These are phyloP conservation scores for Ascochyta fabae DNA, from an alignment of 2,329 filamentous ascomycete genomes.

Conservation along the genomic window DNA sequence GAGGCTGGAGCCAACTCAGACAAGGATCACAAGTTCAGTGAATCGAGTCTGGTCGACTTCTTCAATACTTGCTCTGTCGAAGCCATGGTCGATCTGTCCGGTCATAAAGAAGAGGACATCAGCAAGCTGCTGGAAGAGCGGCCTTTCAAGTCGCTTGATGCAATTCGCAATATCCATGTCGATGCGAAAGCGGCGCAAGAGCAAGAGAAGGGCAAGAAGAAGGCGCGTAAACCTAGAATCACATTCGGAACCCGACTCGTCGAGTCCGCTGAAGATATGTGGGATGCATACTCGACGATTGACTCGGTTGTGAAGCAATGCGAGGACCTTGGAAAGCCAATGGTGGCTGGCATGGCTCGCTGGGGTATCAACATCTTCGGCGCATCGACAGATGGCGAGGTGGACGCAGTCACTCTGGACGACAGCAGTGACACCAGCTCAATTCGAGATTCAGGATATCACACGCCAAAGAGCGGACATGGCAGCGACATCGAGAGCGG, in stretches of 20 bases:
- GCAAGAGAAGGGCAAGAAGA: constrained; percentile 43
- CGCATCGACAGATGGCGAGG: constrained; percentile 64
- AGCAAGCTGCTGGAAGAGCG: constrained; percentile 73
- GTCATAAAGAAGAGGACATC: constrained; percentile 72
- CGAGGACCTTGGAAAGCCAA: constrained; percentile 72
- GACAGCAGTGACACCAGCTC: constrained; percentile 49
- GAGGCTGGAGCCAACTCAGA: constrained; percentile 47
- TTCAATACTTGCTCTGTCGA: constrained; percentile 80
- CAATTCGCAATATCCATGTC: constrained; percentile 68
- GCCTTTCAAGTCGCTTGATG: constrained; percentile 72
- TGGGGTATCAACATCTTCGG: constrained; percentile 74
- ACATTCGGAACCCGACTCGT: constrained; percentile 71
- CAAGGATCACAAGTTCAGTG: constrained; percentile 46
- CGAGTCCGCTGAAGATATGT: constrained; percentile 74
- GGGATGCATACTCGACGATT: constrained; percentile 79
- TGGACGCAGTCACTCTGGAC: constrained; percentile 64
- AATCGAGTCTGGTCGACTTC: constrained; percentile 72
- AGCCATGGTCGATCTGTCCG: constrained; percentile 82
- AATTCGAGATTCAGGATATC: constrained; percentile 70
- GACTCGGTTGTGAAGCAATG: constrained; percentile 81
- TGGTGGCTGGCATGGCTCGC: constrained; percentile 68
- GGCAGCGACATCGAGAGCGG: constrained; percentile 57
- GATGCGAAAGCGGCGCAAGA: constrained; percentile 30
- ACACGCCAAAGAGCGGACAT: constrained; percentile 60
- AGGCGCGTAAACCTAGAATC: constrained; percentile 50